Base-by-base conservation (phyloP, 352 stramenopile genomes). In the Globisporangium cederbergense region DNA sequence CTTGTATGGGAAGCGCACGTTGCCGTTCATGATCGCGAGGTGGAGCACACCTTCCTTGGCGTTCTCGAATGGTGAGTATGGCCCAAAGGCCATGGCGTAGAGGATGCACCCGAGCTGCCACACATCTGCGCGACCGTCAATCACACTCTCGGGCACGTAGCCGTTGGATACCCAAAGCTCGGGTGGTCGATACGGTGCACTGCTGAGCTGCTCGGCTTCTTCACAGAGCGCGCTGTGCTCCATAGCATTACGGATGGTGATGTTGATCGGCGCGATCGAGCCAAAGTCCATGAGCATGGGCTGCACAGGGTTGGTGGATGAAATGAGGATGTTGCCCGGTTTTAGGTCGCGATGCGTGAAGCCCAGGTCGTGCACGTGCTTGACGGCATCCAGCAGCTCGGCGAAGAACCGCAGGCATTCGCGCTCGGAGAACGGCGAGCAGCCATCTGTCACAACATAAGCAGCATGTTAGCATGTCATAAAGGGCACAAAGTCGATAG, bases 81-180 rank as follows among this genome's bases (percentile, higher is more conserved):
- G 82, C 3, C 93, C 92, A 70, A 93, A 98, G 40, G 94, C 81
- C 73, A 98, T 91, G 1, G 89, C 90, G 71, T 97, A 98, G 0
- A 98, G 72, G 13, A 93, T 64, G 61, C 91, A 98, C 4, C 93
- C 93, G 28, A 98, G 81, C 43, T 78, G 83, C 92, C 92, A 98
- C 28, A 98, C 88, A 68, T 98, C 93, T 0, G 87, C 76, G 16
- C 83, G 84, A 14, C 83, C 86, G 46, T 87, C 78, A 7, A 95
- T 20, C 2, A 72, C 36, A 5, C 65, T 66, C 34, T 73, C 58
- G 1, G 73, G 45, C 1, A 55, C 47, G 6, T 57, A 66, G 13
- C 53, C 64, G 10, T 67, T 63, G 14, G 79, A 75, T 7, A 95
- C 79, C 76, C 93, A 98, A 11, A 98, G 73, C 81, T 98, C 95